Base-by-base conservation (phyloP, 75 land plant species). In the Cunninghamia lanceolata region DNA sequence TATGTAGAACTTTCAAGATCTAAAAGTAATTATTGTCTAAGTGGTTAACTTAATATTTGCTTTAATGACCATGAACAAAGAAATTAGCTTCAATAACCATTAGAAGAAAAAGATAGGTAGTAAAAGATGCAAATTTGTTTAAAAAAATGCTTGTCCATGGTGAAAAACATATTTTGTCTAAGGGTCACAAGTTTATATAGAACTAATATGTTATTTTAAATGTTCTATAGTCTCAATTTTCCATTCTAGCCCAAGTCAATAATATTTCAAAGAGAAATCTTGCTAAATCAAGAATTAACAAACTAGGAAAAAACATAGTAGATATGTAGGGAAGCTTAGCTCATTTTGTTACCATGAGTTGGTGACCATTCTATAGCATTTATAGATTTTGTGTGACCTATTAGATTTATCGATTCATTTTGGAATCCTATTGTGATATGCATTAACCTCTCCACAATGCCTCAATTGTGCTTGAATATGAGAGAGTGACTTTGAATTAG, bases 361-460 rank as follows among this genome's bases (percentile, higher is more conserved):
- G 88, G 90, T 59, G 94, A 95, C 97, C 97, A 95, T 54, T 91
- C 90, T 17, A 95, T 83, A 66, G 96, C 83, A 90, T 91, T 93
- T 70, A 91, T 93, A 90, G 94, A 90, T 84, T 93, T 93, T 45
- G 81, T 86, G 63, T 95, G 94, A 40, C 94, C 88, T 75, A 66
- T 68, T 14, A 95, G 87, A 43, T 46, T 28, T 14, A 89, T 36
- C 3, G 91, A 83, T 15, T 47, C 73, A 81, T 50, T 89, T 86
- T 63, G 95, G 83, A 15, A 87, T 47, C 77, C 78, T 82, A 16
- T 83, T 71, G 32, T 8, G 63, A 28, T 47, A 39, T 52, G 77
- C 15, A 36, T 28, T 28, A 74, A 74, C 54, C 46, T 82, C 90
- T 32, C 47, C 14, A 78, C 74, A 71, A 86, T 76, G 30, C 32